A percentile compares a stretch with the other conserved stretches of the same genome.
Conservation (phyloP, 768 basidiomycete species). For the Roridomyces roridus region DNA sequence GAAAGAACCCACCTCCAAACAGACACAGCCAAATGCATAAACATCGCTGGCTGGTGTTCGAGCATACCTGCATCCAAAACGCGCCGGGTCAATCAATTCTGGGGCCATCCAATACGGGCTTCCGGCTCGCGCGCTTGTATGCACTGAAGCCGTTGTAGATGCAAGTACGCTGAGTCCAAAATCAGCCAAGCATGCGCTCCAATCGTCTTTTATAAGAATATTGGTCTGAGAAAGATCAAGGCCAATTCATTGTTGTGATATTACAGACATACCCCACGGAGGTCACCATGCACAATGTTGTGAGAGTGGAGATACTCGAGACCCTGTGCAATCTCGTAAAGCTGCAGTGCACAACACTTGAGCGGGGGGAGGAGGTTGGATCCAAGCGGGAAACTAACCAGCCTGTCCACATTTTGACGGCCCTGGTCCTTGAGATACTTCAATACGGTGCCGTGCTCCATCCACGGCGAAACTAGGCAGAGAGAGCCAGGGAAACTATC, state of each 20-base stretch:
- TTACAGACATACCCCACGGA: constrained; percentile 23
- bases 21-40: constrained; percentile 40
- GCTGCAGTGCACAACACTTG: too few species aligned
- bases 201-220: constrained; percentile 36
- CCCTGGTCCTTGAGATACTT: constrained; percentile 28
- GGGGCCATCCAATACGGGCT: constrained; percentile 42
- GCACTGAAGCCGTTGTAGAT: constrained; percentile 33
- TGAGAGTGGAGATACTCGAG: constrained; percentile 29
- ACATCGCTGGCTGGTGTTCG: constrained; percentile 37
- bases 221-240: constrained; percentile 26
- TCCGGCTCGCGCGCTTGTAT: constrained; percentile 33
- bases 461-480: constrained; percentile 37
- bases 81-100: constrained; percentile 37
- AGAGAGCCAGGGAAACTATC: constrained; percentile 29
- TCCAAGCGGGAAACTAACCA: constrained; percentile 9
- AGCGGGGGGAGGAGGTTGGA: too few species aligned
- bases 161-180: constrained; percentile 40
- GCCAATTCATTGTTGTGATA: neutral
- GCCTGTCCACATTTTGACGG: constrained; percentile 25
- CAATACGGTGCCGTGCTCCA: constrained; percentile 32
- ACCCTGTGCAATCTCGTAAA: constrained; percentile 27
- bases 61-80: constrained; percentile 30
- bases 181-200: constrained; percentile 39
- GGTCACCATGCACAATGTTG: constrained; percentile 27
- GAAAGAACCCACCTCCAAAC: constrained; percentile 28